phyloP scores from a whole-genome alignment of 2,329 filamentous ascomycete species.

The Phaeosphaeriaceae sp. region DNA sequence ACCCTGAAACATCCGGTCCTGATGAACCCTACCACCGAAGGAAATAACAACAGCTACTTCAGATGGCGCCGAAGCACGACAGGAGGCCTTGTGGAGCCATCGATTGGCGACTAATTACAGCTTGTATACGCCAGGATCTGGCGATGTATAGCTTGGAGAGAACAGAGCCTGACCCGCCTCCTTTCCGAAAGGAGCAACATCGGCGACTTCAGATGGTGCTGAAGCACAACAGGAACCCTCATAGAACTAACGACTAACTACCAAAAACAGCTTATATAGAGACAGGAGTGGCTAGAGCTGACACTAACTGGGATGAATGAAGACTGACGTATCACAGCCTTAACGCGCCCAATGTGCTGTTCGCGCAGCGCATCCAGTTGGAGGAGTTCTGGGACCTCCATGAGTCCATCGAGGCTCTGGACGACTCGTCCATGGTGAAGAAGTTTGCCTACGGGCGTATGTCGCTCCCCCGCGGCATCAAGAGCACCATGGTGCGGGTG shows the following conservation, averaged over 20 bases:
- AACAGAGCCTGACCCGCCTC: too few relatives aligned
- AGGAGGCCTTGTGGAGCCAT: background rate
- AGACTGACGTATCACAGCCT: too few relatives aligned
- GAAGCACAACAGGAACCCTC: background rate
- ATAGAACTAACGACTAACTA: background rate
- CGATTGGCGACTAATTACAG: background rate
- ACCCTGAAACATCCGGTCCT: too few relatives aligned
- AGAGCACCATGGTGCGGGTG: constrained; percentile 10
- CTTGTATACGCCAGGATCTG: background rate
- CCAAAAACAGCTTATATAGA: background rate
- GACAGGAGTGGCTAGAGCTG: background rate
- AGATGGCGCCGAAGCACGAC: background rate
- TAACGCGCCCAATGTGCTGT: too few relatives aligned
- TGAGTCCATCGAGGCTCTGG: background rate
- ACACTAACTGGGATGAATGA: background rate
- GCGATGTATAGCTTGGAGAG: too few relatives aligned
- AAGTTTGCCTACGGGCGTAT: background rate
- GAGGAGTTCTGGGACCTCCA: too few relatives aligned
- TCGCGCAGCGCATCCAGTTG: too few relatives aligned
- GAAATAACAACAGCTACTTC: background rate
- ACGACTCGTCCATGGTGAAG: background rate
- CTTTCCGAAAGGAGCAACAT: background rate
- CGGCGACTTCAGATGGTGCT: too few relatives aligned
- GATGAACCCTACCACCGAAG: too few relatives aligned
- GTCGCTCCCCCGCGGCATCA: background rate